These are phyloP conservation scores for Stachybotrys chartarum DNA, from an alignment of 2,329 filamentous ascomycete genomes.

Conservation along the genomic window DNA sequence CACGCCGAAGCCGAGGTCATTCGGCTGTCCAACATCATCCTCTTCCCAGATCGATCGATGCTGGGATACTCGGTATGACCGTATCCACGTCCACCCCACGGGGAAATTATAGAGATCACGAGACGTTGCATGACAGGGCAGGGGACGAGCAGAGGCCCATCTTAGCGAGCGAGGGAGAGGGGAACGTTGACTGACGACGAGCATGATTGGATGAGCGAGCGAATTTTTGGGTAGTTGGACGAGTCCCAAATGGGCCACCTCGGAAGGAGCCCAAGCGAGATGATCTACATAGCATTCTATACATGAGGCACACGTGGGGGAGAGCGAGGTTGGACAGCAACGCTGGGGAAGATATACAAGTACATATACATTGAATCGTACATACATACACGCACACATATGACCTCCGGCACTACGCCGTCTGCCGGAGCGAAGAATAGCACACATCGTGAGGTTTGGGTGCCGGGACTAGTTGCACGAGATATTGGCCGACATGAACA, in stretches of 20 bases:
- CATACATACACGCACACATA: neutral
- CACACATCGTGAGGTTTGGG: neutral
- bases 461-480: neutral
- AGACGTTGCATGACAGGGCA: neutral
- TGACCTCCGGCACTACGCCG: neutral
- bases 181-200: neutral
- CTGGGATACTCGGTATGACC: slow-evolving; percentile 19
- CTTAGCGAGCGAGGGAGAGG: neutral
- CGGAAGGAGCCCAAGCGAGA: neutral
- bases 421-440: neutral
- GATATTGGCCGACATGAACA: neutral
- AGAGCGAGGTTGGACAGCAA: neutral
- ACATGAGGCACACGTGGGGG: neutral
- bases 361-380: neutral
- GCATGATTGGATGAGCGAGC: neutral
- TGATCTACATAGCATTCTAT: neutral
- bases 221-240: neutral
- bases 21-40: slow-evolving; percentile 47
- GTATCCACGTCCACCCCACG: neutral
- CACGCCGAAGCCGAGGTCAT: slow-evolving; percentile 45
- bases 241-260: neutral
- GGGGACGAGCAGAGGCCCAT: neutral
- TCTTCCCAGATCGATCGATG: slow-evolving; percentile 44
- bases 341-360: neutral
- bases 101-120: neutral